Evolutionary conservation across 2,329 filamentous ascomycete species (phyloP).

Genomic region (Cercospora sp.): DNA sequence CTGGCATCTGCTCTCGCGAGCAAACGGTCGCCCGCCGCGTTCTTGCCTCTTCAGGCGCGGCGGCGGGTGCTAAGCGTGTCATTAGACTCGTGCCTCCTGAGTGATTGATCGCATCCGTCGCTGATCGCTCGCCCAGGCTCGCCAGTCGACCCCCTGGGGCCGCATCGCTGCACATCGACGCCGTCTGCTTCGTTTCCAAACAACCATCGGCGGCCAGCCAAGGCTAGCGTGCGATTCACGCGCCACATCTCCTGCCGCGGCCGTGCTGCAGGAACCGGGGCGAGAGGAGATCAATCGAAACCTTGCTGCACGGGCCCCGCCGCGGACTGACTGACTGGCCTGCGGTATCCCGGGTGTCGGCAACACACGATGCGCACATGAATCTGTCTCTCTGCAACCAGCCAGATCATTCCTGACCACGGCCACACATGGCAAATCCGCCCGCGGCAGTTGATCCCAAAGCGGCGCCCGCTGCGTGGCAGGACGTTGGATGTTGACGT

Average conservation of each 20-base stretch:
- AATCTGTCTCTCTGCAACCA: not conserved
- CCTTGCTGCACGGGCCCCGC: not conserved
- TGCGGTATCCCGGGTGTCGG: constrained; percentile 13
- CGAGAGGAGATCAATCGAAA: constrained; percentile 12
- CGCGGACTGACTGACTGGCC: not conserved
- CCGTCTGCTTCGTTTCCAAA: not conserved
- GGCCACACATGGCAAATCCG: not conserved
- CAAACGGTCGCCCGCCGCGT: constrained; percentile 11
- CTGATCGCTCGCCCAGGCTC: not conserved
- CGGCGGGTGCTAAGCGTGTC: constrained; percentile 7
- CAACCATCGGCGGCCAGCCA: not conserved
- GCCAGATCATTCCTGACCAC: not conserved
- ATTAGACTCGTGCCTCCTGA: not conserved
- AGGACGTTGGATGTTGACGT: not conserved
- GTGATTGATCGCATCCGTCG: not conserved
- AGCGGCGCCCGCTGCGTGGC: not conserved
- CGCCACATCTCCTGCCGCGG: constrained; percentile 11
- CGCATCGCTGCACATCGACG: not conserved
- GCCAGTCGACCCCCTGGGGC: not conserved
- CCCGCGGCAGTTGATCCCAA: not conserved
- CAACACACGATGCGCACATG: not conserved
- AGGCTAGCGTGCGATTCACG: constrained; percentile 11
- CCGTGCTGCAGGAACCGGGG: constrained; percentile 5
- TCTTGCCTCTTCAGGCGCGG: not conserved
- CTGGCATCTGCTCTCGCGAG: constrained; percentile 23